These are phyloP conservation scores for Pseudoneurospora amorphoporcata DNA, from an alignment of 495 filamentous ascomycete species.

Conservation along the genomic window DNA sequence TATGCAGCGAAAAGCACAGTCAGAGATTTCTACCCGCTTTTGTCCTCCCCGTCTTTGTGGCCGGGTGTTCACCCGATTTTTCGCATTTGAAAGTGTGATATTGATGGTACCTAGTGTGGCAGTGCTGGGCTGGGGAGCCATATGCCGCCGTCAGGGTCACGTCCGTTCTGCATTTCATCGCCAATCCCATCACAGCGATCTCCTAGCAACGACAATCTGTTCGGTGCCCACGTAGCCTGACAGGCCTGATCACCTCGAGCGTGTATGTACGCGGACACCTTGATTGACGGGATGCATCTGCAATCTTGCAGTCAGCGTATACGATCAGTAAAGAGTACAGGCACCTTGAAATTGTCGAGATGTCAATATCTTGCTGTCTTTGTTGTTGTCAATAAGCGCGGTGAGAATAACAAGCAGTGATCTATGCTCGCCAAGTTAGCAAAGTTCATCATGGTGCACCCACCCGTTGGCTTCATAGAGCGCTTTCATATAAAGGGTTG, in stretches of 20 bases:
- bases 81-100: neutral
- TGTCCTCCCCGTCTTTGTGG: neutral
- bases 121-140: neutral
- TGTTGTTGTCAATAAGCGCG: neutral
- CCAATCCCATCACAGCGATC: neutral
- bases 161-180: neutral
- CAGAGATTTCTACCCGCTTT: neutral
- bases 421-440: neutral
- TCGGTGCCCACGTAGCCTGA: neutral
- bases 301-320: neutral
- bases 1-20: neutral
- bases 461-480: neutral
- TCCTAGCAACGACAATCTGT: neutral
- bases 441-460: neutral
- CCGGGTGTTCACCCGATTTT: neutral
- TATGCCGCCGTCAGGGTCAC: neutral
- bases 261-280: neutral
- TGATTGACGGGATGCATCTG: neutral
- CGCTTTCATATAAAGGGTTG: neutral
- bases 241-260: neutral
- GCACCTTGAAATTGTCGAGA: neutral
- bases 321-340: neutral
- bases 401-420: neutral
- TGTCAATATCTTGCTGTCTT: neutral
- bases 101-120: neutral